phyloP scores from a whole-genome alignment of 495 filamentous ascomycete genomes.

The Trichoderma asperelloides region DNA sequence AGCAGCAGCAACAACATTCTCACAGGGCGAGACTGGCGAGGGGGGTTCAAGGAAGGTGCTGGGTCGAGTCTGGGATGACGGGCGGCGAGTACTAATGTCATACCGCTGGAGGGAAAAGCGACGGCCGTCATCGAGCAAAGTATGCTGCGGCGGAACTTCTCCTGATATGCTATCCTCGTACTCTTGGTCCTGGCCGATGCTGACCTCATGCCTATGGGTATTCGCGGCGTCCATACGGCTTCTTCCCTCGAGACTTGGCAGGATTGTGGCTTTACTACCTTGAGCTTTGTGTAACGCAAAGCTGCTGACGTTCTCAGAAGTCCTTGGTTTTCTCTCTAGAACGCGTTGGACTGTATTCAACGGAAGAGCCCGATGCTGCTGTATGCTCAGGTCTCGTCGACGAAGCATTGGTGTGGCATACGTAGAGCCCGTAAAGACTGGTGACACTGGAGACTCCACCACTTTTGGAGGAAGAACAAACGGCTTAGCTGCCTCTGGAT shows the following conservation, averaged over 20 bases:
- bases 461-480: background rate
- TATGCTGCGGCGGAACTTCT: background rate
- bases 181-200: background rate
- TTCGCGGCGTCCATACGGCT: background rate
- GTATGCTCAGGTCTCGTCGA: background rate
- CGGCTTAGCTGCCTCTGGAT: slow-evolving; percentile 1
- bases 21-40: background rate
- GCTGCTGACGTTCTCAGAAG: background rate
- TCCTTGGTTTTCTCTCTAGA: background rate
- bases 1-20: background rate
- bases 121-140: background rate
- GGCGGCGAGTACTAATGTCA: background rate
- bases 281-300: background rate
- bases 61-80: background rate
- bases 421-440: background rate
- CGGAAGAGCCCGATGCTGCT: background rate
- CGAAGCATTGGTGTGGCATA: background rate
- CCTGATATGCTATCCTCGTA: background rate
- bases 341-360: background rate
- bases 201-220: background rate
- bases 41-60: background rate
- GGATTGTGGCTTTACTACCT: background rate
- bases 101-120: background rate
- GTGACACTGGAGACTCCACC: background rate
- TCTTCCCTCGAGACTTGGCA: background rate